Evolutionary conservation across 2,329 filamentous ascomycete species (phyloP).

Genomic region (Trematosphaeria pertusa): DNA sequence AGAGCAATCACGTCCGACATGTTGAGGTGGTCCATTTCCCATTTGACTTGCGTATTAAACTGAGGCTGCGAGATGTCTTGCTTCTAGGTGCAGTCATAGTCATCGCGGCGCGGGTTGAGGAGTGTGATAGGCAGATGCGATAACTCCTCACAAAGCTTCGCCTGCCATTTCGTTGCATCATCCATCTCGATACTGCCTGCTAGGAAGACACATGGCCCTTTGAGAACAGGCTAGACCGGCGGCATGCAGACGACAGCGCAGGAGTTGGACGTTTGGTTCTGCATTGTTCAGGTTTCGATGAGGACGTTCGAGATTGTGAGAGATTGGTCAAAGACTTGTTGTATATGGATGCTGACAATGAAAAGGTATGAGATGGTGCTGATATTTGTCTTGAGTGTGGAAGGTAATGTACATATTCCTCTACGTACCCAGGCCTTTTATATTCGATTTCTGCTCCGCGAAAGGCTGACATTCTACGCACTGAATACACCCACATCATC

Average conservation of each 20-base stretch:
- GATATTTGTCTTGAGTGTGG: too few relatives aligned
- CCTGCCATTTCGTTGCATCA: slow-evolving; percentile 58
- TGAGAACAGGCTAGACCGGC: slow-evolving; percentile 21
- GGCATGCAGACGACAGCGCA: slow-evolving; percentile 30
- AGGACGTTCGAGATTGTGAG: too few relatives aligned
- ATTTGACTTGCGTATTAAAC: slow-evolving; percentile 65
- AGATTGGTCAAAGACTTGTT: too few relatives aligned
- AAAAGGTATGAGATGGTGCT: too few relatives aligned
- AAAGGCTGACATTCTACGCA: too few relatives aligned
- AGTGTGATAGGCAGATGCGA: slow-evolving; percentile 59
- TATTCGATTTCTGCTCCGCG: too few relatives aligned
- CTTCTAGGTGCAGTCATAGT: slow-evolving; percentile 66
- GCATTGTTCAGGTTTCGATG: too few relatives aligned
- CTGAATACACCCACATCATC: too few relatives aligned
- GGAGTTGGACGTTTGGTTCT: too few relatives aligned
- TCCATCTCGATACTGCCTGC: slow-evolving; percentile 61
- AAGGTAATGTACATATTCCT: too few relatives aligned
- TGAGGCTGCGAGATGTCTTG: slow-evolving; percentile 59
- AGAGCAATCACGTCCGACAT: slow-evolving; percentile 63
- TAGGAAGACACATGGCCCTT: slow-evolving; percentile 59
- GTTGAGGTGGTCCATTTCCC: slow-evolving; percentile 67
- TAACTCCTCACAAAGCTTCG: slow-evolving; percentile 47
- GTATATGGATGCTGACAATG: too few relatives aligned
- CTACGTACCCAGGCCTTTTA: too few relatives aligned
- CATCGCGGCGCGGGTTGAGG: slow-evolving; percentile 62